phyloP scores from a whole-genome alignment of 495 filamentous ascomycete genomes.

The Venustampulla echinocandica region DNA sequence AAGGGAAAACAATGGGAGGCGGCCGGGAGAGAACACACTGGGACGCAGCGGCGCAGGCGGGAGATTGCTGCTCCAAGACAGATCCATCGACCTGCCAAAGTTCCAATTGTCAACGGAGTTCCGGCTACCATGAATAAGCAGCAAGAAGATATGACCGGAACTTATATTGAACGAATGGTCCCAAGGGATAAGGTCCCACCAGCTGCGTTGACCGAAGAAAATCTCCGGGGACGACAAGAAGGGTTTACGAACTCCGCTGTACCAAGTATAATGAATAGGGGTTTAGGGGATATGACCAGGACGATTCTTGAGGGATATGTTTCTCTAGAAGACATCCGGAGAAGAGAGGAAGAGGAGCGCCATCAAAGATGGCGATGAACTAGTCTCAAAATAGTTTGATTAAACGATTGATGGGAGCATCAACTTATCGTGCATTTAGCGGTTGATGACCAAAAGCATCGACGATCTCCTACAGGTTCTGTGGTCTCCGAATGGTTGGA shows the following conservation, averaged over 20 bases:
- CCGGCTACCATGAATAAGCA: neutral
- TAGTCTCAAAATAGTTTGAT: no score
- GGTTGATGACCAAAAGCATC: no score
- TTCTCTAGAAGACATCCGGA: no score
- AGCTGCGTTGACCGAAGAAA: neutral
- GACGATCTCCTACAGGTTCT: no score
- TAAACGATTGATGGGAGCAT: no score
- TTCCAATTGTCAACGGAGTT: neutral
- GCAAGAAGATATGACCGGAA: neutral
- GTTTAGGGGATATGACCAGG: neutral
- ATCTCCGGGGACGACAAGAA: neutral
- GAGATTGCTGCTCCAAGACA: no score
- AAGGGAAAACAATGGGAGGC: neutral
- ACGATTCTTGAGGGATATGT: constrained; percentile 2
- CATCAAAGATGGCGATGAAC: no score
- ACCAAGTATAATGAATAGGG: neutral
- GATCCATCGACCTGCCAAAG: no score
- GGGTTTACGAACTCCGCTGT: neutral
- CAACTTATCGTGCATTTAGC: no score
- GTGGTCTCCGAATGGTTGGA: no score
- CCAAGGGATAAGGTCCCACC: neutral
- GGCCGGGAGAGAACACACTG: neutral
- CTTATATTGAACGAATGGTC: neutral
- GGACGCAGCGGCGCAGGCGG: neutral
- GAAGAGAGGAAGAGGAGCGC: neutral